Evolutionary conservation across 108 stramenopile species (phyloP).

Genomic region (Fragilaria crotonensis): DNA sequence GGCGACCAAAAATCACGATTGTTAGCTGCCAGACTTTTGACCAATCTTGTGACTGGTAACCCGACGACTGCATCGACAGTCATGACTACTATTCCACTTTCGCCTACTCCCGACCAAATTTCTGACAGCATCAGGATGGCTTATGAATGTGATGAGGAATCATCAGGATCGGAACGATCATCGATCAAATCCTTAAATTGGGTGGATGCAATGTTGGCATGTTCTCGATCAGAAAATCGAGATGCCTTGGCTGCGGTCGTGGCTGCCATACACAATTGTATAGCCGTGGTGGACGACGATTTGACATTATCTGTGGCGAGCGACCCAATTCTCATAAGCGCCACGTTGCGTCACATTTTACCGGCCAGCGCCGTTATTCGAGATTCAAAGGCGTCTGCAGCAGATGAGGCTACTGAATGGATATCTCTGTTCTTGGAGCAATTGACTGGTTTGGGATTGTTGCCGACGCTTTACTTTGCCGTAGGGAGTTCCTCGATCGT

Average conservation of each 20-base stretch:
- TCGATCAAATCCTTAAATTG: conserved; percentile 16
- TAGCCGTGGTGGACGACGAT: conserved; percentile 2
- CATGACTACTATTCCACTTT: conserved; percentile 28
- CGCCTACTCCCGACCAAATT: conserved; percentile 32
- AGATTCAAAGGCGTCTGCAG: too few species aligned
- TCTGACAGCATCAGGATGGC: conserved; percentile 18
- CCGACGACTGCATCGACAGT: conserved; percentile 27
- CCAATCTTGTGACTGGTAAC: conserved; percentile 72
- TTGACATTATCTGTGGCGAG: conserved; percentile 20
- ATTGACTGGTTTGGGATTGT: conserved; percentile 39
- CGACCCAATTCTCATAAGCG: conserved; percentile 39
- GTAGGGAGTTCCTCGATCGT: conserved; percentile 16
- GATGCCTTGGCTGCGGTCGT: conserved; percentile 60
- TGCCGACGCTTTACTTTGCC: conserved; percentile 35
- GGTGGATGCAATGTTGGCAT: conserved; percentile 34
- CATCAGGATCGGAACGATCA: neutral
- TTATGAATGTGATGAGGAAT: neutral
- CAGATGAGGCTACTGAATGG: conserved; percentile 81
- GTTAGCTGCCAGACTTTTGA: conserved; percentile 46
- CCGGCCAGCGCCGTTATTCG: conserved; percentile 35
- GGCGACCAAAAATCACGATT: conserved; percentile 38
- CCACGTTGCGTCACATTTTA: conserved; percentile 49
- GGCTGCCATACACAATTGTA: conserved; percentile 58
- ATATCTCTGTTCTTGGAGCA: conserved; percentile 49
- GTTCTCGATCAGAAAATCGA: conserved; percentile 25